Percentiles rank a stretch among this genome's conserved stretches.
Conservation (phyloP, 202 grass and related monocot genomes). For the Setaria viridis region DNA sequence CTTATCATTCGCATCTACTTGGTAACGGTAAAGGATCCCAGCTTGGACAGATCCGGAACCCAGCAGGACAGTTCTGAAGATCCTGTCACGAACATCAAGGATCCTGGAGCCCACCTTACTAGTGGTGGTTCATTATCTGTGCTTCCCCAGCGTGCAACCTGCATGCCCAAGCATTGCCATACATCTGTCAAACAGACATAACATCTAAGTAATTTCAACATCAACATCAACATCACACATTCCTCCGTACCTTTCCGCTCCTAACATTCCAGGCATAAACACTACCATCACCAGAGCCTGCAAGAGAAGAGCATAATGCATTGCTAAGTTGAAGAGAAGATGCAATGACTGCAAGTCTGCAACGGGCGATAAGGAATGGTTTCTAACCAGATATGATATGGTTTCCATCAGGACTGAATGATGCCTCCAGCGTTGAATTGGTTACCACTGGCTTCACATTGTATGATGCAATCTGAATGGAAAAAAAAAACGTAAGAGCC, state of each 20-base stretch:
- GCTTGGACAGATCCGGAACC: conserved; percentile 93
- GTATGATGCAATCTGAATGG: conserved; percentile 67
- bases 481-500: background rate
- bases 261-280: conserved; percentile 96
- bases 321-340: background rate
- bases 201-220: background rate
- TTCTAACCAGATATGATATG: conserved; percentile 85
- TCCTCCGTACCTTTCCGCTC: conserved; percentile 72
- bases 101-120: conserved; percentile 90
- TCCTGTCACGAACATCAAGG: conserved; percentile 84
- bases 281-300: conserved; percentile 95
- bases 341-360: background rate
- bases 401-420: conserved; percentile 96
- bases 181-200: background rate
- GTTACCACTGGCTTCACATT: conserved; percentile 83
- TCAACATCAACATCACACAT: conserved; percentile 8
- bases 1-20: conserved; percentile 51
- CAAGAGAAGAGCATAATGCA: conserved; percentile 2
- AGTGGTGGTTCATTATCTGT: conserved; percentile 92
- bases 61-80: conserved; percentile 98
- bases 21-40: conserved; percentile 60
- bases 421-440: conserved; percentile 84
- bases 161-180: conserved; percentile 18
- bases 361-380: background rate
- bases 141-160: conserved; percentile 97